These are phyloP conservation scores for Lasiodiplodia citricola DNA, from an alignment of 2,329 filamentous ascomycete species.

Conservation along the genomic window DNA sequence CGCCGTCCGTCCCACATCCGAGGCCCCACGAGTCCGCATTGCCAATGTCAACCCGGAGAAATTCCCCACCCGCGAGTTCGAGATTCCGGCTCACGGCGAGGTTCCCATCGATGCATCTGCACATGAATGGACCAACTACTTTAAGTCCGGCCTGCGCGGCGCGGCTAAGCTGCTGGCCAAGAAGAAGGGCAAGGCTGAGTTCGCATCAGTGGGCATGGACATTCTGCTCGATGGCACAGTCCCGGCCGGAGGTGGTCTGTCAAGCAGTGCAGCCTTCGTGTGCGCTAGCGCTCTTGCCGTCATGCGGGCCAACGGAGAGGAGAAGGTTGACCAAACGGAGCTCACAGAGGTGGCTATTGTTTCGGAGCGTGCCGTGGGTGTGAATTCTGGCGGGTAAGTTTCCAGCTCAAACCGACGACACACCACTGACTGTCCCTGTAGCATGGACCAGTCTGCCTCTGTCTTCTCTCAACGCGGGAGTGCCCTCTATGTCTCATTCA, in stretches of 20 bases:
- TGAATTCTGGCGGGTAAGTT: constrained; percentile 88
- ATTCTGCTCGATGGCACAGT: constrained; percentile 91
- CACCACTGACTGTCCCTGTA: constrained; percentile 45
- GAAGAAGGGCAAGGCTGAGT: constrained; percentile 64
- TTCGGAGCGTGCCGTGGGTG: constrained; percentile 90
- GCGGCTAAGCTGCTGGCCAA: constrained; percentile 76
- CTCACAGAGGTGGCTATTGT: constrained; percentile 92
- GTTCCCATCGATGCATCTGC: constrained; percentile 76
- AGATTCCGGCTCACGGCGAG: constrained; percentile 64
- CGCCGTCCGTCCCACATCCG: constrained; percentile 58
- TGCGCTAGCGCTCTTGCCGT: constrained; percentile 88
- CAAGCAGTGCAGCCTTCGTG: constrained; percentile 92
- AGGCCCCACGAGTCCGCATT: constrained; percentile 71
- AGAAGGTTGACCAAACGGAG: constrained; percentile 84
- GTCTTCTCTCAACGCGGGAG: constrained; percentile 88
- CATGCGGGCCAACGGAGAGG: constrained; percentile 81
- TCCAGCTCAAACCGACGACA: background rate
- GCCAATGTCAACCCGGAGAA: constrained; percentile 77
- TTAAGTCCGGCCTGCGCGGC: constrained; percentile 87
- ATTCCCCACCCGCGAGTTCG: constrained; percentile 78
- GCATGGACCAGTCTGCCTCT: constrained; percentile 97
- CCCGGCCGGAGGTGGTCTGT: constrained; percentile 88
- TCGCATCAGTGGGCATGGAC: constrained; percentile 78
- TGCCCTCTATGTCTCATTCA: constrained; percentile 89
- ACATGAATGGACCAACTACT: constrained; percentile 98